These are phyloP conservation scores for Acidiella bohemica DNA, from an alignment of 495 filamentous ascomycete genomes.

Conservation along the genomic window DNA sequence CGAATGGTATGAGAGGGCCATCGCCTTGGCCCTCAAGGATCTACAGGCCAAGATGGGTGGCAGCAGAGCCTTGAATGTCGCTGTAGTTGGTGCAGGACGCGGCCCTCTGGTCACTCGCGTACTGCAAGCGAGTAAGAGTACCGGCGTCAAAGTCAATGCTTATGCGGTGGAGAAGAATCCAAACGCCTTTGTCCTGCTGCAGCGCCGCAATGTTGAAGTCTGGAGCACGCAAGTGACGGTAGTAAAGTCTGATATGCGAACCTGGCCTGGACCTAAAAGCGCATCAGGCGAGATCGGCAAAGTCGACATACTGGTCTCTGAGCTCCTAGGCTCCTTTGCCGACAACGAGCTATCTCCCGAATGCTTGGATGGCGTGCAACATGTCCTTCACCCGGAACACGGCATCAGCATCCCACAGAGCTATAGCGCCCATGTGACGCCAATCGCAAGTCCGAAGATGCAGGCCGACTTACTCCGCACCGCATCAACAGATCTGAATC, in stretches of 20 bases:
- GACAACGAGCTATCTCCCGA: constrained; percentile 43
- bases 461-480: constrained; percentile 62
- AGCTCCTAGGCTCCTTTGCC: constrained; percentile 72
- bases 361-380: constrained; percentile 79
- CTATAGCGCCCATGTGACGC: constrained; percentile 83
- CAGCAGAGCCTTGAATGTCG: constrained; percentile 60
- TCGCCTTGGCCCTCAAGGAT: constrained; percentile 67
- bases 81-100: constrained; percentile 83
- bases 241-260: constrained; percentile 92
- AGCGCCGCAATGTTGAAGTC: constrained; percentile 57
- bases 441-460: constrained; percentile 78
- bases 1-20: constrained; percentile 81
- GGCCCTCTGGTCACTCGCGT: constrained; percentile 83
- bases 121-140: constrained; percentile 59
- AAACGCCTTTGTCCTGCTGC: constrained; percentile 85
- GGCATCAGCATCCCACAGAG: constrained; percentile 88
- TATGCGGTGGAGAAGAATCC: constrained; percentile 98
- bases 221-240: constrained; percentile 70
- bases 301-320: constrained; percentile 87
- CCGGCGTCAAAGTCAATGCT: constrained; percentile 63
- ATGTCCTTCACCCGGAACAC: constrained; percentile 54
- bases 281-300: constrained; percentile 32
- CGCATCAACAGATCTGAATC: constrained; percentile 36
- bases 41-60: constrained; percentile 58
- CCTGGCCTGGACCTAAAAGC: constrained; percentile 66